Evolutionary conservation across 2,329 filamentous ascomycete genomes (phyloP).

Genomic region (Arthroderma sp.): DNA sequence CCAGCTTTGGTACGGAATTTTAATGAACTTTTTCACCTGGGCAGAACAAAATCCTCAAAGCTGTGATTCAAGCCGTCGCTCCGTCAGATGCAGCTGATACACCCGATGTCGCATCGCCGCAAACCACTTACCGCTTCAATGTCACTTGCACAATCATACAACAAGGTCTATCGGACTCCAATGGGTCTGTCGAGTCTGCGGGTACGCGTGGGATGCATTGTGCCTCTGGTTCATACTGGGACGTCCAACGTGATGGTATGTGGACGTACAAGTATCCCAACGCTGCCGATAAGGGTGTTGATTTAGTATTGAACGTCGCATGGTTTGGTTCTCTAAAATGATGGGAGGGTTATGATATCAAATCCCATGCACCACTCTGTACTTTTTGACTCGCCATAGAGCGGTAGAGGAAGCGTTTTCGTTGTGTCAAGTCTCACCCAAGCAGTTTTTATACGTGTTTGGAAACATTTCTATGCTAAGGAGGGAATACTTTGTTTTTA

Average conservation of each 20-base stretch:
- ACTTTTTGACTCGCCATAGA: background rate
- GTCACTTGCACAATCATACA: constrained; percentile 98
- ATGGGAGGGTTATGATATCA: background rate
- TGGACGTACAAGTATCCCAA: constrained; percentile 40
- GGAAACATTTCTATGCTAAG: no score
- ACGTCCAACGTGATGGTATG: constrained; percentile 40
- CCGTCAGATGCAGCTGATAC: constrained; percentile 22
- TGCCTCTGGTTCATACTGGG: constrained; percentile 38
- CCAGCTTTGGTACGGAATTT: no score
- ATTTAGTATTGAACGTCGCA: constrained; percentile 36
- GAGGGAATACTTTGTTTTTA: no score
- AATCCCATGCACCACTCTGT: background rate
- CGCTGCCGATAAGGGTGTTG: constrained; percentile 33
- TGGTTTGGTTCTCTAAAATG: constrained; percentile 29
- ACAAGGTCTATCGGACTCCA: constrained; percentile 45
- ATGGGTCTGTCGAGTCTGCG: constrained; percentile 25
- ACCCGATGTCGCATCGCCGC: constrained; percentile 24
- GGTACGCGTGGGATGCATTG: constrained; percentile 61
- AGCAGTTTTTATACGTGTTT: no score
- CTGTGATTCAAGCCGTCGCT: constrained; percentile 30
- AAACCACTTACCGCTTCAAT: constrained; percentile 74
- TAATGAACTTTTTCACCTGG: background rate
- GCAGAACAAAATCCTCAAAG: constrained; percentile 29
- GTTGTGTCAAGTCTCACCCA: no score
- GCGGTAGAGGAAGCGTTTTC: no score